These are phyloP conservation scores for Zygnema cylindricum DNA, from an alignment of 139 green algal genomes.

Conservation along the genomic window DNA sequence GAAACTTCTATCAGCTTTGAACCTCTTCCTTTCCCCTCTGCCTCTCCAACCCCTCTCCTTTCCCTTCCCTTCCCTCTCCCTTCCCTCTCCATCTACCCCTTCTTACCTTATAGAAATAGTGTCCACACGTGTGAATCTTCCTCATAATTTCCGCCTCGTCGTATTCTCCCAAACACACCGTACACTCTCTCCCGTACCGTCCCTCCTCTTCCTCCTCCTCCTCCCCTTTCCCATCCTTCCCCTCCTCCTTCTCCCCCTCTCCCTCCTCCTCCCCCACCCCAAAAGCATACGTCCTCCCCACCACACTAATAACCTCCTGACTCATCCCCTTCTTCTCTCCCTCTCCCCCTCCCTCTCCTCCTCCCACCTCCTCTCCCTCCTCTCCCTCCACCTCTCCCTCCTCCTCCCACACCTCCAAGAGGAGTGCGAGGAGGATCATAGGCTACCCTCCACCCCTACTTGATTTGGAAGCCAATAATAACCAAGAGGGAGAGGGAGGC, in stretches of 20 bases:
- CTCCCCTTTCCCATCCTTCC: constrained; percentile 10
- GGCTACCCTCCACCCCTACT: neutral
- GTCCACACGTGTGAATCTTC: constrained; percentile 8
- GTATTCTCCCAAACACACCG: constrained; percentile 31
- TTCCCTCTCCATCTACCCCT: too few relatives aligned
- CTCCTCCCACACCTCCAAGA: neutral
- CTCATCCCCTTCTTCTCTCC: neutral
- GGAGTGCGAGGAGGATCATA: neutral
- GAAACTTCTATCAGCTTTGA: too few relatives aligned
- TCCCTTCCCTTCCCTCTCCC: too few relatives aligned
- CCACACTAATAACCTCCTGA: constrained; percentile 5
- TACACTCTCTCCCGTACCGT: constrained; percentile 11
- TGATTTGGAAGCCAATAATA: neutral
- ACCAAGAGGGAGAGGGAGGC: too few relatives aligned
- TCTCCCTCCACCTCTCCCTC: too few relatives aligned
- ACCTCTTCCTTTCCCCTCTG: too few relatives aligned
- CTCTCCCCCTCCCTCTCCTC: neutral
- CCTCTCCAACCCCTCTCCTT: too few relatives aligned
- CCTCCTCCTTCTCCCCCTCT: neutral
- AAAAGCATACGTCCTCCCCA: constrained; percentile 16
- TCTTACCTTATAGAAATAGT: constrained; percentile 32
- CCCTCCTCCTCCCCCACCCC: neutral
- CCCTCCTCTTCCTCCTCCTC: neutral
- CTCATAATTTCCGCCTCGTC: constrained; percentile 17
- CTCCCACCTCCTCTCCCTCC: too few relatives aligned